These are phyloP conservation scores for Penicillium rolfsii DNA, from an alignment of 2,329 filamentous ascomycete species.

Conservation along the genomic window DNA sequence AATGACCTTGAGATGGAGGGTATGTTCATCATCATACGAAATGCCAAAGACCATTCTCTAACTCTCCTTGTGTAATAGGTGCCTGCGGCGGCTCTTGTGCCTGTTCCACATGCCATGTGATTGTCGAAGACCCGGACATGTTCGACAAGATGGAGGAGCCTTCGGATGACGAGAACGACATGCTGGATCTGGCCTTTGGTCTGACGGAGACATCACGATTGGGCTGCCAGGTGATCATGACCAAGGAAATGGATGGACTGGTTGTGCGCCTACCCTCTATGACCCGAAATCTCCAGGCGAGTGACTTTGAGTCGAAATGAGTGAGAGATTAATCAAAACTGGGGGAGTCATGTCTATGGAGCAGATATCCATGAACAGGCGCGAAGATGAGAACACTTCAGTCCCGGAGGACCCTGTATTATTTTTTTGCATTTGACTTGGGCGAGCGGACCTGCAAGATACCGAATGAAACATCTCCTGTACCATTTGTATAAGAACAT, in stretches of 20 bases:
- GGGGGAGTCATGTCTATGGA: slow-evolving; percentile 8
- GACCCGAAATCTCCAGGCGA: slow-evolving; percentile 94
- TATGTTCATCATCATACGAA: slow-evolving; percentile 34
- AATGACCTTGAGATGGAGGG: slow-evolving; percentile 98
- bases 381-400: not conserved
- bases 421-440: slow-evolving; percentile 36
- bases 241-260: slow-evolving; percentile 82
- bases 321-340: slow-evolving; percentile 17
- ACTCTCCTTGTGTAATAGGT: slow-evolving; percentile 49
- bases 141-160: slow-evolving; percentile 80
- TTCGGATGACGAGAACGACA: slow-evolving; percentile 82
- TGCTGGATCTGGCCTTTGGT: slow-evolving; percentile 88
- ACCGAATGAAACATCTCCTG: slow-evolving; percentile 35
- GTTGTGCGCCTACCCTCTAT: slow-evolving; percentile 84
- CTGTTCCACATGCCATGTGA: slow-evolving; percentile 90
- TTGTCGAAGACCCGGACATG: slow-evolving; percentile 72
- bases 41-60: slow-evolving; percentile 7
- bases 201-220: slow-evolving; percentile 82
- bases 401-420: slow-evolving; percentile 32
- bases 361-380: slow-evolving; percentile 10
- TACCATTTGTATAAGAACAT: slow-evolving; percentile 25
- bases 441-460: slow-evolving; percentile 25
- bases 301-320: slow-evolving; percentile 71
- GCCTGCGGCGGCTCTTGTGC: slow-evolving; percentile 94
- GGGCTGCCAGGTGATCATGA: slow-evolving; percentile 92